A percentile compares a stretch with the other conserved stretches of the same genome.
Conservation (phyloP, 2,329 filamentous ascomycete species). For the Stemphylium beticola region DNA sequence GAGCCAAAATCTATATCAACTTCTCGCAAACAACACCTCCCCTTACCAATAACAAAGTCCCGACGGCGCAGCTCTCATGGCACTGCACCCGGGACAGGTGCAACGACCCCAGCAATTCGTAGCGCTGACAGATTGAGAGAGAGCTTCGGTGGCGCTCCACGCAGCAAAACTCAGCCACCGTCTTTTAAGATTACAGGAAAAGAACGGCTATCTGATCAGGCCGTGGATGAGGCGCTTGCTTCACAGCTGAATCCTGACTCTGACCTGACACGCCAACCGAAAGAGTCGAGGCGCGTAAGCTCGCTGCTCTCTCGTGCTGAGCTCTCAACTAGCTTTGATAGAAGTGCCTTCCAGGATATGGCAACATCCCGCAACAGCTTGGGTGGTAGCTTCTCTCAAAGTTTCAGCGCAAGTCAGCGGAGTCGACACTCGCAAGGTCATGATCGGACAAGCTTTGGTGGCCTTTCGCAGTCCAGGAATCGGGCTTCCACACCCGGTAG, state of each 20-base stretch:
- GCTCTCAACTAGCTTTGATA: conserved; percentile 82
- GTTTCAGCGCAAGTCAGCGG: conserved; percentile 60
- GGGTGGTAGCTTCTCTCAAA: conserved; percentile 50
- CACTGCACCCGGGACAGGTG: conserved; percentile 70
- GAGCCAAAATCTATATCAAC: conserved; percentile 64
- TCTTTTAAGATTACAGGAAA: conserved; percentile 48
- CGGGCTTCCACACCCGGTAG: conserved; percentile 64
- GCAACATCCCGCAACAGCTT: conserved; percentile 55
- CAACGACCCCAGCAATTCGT: conserved; percentile 72
- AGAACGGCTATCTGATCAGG: conserved; percentile 45
- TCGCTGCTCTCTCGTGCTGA: conserved; percentile 88
- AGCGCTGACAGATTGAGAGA: conserved; percentile 72
- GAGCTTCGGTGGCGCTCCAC: conserved; percentile 68
- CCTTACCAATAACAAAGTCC: conserved; percentile 53
- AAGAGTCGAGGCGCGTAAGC: conserved; percentile 80
- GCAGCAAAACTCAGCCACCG: conserved; percentile 51
- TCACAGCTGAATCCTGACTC: conserved; percentile 59
- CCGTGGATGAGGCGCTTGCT: conserved; percentile 56
- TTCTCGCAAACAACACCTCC: conserved; percentile 50
- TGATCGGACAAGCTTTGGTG: conserved; percentile 66
- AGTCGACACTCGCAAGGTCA: conserved; percentile 77
- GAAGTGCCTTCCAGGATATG: conserved; percentile 78
- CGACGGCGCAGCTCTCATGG: conserved; percentile 68
- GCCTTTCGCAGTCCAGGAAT: conserved; percentile 50
- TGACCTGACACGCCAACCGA: conserved; percentile 58